Conservation (phyloP, 164 flowering plant genomes). For the Macadamia tetraphylla region DNA sequence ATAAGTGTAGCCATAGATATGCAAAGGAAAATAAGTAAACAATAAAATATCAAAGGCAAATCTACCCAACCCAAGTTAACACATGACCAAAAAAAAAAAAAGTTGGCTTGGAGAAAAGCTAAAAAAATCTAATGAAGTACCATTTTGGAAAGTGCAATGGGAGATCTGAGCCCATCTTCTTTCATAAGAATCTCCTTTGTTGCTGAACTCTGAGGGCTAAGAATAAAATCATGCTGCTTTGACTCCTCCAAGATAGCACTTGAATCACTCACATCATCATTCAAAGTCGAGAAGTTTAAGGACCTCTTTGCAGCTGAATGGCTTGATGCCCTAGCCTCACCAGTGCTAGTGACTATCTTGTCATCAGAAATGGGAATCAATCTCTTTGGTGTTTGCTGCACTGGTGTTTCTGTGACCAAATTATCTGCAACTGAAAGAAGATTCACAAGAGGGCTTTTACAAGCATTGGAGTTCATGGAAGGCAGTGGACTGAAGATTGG, state of each 20-base stretch:
- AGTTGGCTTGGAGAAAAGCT: constrained; percentile 1
- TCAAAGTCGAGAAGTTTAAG: constrained; percentile 31
- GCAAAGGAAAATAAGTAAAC: background rate
- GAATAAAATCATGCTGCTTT: constrained; percentile 4
- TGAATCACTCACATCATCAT: constrained; percentile 20
- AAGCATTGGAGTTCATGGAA: constrained; percentile 6
- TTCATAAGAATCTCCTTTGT: constrained; percentile 8
- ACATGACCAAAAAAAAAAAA: background rate
- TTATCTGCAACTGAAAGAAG: constrained; percentile 17
- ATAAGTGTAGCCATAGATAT: background rate
- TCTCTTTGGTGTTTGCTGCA: constrained; percentile 41
- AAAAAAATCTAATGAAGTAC: constrained; percentile 9
- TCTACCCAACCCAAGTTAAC: background rate
- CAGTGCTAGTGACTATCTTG: constrained; percentile 10
- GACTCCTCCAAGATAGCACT: constrained; percentile 2
- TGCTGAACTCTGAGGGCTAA: constrained; percentile 3
- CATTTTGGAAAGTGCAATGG: constrained; percentile 12
- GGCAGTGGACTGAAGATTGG: constrained; percentile 5
- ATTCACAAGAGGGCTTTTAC: constrained; percentile 33
- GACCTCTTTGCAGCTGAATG: constrained; percentile 41
- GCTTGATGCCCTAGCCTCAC: constrained; percentile 13
- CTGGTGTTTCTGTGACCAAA: constrained; percentile 44
- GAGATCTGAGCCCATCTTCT: constrained; percentile 7
- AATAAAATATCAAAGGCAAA: background rate
- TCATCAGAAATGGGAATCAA: constrained; percentile 29